Conservation (phyloP, 2,329 filamentous ascomycete genomes). For the Venturia oleaginea region DNA sequence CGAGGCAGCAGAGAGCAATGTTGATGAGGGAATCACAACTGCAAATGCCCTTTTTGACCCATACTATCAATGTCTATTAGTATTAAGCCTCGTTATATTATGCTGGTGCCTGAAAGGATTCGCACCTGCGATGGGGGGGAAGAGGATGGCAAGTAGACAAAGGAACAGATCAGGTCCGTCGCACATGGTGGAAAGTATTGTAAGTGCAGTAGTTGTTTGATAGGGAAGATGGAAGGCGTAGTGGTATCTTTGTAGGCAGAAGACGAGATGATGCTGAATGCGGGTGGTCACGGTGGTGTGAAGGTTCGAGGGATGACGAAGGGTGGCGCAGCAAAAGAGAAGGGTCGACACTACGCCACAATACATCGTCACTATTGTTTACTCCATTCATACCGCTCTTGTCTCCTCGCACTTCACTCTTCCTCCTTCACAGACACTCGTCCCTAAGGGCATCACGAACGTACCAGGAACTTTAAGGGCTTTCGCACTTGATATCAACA, state of each 20-base stretch:
- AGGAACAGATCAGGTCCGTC: slow-evolving; percentile 50
- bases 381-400: not conserved
- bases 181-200: slow-evolving; percentile 39
- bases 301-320: not conserved
- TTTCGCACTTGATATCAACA: too few species aligned
- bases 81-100: not conserved
- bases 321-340: not conserved
- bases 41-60: slow-evolving; percentile 94
- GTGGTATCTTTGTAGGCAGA: not conserved
- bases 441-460: too few species aligned
- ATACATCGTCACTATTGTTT: not conserved
- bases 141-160: slow-evolving; percentile 51
- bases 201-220: not conserved
- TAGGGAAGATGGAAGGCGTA: not conserved
- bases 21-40: slow-evolving; percentile 90
- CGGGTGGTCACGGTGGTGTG: not conserved
- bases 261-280: not conserved
- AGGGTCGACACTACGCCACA: not conserved
- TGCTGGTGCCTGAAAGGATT: slow-evolving; percentile 16
- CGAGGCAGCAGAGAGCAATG: slow-evolving; percentile 65
- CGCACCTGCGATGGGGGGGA: slow-evolving; percentile 50
- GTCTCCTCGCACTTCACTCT: not conserved
- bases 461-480: too few species aligned
- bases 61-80: slow-evolving; percentile 49
- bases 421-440: not conserved